phyloP scores from a whole-genome alignment of 2,329 filamentous ascomycete genomes.

The Juglanconis oblonga region DNA sequence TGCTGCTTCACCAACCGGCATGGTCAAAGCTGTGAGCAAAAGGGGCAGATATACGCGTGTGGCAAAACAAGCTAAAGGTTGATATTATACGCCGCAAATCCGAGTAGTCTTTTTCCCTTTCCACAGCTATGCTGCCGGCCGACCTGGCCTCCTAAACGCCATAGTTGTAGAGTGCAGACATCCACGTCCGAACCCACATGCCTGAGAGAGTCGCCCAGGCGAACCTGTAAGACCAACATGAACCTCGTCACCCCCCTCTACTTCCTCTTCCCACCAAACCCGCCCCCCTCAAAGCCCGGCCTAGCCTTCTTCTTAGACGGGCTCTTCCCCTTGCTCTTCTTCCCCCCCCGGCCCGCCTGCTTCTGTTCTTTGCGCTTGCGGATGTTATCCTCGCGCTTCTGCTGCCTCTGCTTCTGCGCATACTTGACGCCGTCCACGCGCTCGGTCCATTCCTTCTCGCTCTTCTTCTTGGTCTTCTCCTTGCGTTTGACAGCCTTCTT shows the following conservation, averaged over 20 bases:
- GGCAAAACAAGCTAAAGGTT: background rate
- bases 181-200: constrained; percentile 2
- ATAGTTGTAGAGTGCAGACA: constrained; percentile 2
- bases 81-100: background rate
- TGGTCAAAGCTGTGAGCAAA: too few species aligned
- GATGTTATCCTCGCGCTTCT: constrained; percentile 79
- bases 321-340: constrained; percentile 49
- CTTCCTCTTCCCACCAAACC: constrained; percentile 50
- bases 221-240: background rate
- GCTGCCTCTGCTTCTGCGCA: constrained; percentile 74
- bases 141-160: constrained; percentile 4
- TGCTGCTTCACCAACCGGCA: too few species aligned
- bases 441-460: constrained; percentile 82
- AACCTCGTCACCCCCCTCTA: constrained; percentile 19
- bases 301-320: constrained; percentile 53
- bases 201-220: background rate
- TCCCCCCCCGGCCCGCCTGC: constrained; percentile 53
- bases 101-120: background rate
- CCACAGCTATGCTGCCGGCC: constrained; percentile 10
- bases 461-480: constrained; percentile 86
- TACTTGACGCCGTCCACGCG: constrained; percentile 70
- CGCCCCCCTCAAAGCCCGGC: constrained; percentile 67
- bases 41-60: background rate
- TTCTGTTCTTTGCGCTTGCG: constrained; percentile 74
- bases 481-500: constrained; percentile 96